Percentiles rank a stretch among this genome's conserved stretches.
These are phyloP conservation scores for Scheffersomyces cryptocercus DNA, from an alignment of 1,139 yeast genomes.

Conservation along the genomic window DNA sequence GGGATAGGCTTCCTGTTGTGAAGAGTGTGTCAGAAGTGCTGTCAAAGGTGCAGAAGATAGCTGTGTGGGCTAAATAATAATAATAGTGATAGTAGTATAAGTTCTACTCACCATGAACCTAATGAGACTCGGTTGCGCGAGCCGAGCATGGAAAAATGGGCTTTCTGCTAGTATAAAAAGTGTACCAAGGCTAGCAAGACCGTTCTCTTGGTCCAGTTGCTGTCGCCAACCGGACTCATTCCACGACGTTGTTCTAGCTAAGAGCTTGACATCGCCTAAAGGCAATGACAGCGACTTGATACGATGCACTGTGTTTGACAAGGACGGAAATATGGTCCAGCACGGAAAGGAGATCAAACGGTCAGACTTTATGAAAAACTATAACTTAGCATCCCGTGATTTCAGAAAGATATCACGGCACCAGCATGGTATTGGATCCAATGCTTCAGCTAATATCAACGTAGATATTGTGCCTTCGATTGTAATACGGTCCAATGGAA, in stretches of 20 bases:
- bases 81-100: too few relatives aligned
- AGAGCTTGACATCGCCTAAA: slow-evolving; percentile 21
- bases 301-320: slow-evolving; percentile 60
- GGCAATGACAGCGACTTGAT: slow-evolving; percentile 29
- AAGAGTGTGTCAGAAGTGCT: too few relatives aligned
- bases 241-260: slow-evolving; percentile 24
- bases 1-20: too few relatives aligned
- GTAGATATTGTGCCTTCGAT: slow-evolving; percentile 48
- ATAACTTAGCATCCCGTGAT: slow-evolving; percentile 42
- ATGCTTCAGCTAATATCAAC: slow-evolving; percentile 16
- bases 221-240: slow-evolving; percentile 3
- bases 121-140: too few relatives aligned
- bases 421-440: slow-evolving; percentile 11
- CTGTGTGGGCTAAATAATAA: too few relatives aligned
- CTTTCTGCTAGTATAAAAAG: too few relatives aligned
- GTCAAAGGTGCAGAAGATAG: too few relatives aligned
- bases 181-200: too few relatives aligned
- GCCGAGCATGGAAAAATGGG: too few relatives aligned
- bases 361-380: slow-evolving; percentile 36
- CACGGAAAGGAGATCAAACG: slow-evolving; percentile 43
- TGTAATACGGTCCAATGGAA: slow-evolving; percentile 36
- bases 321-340: slow-evolving; percentile 35
- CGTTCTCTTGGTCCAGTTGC: too few relatives aligned
- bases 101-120: too few relatives aligned
- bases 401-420: slow-evolving; percentile 40